Evolutionary conservation across 2,329 filamentous ascomycete species (phyloP), one percentile per base, ranked within the genome.

Genomic region (Aplosporella prunicola): DNA sequence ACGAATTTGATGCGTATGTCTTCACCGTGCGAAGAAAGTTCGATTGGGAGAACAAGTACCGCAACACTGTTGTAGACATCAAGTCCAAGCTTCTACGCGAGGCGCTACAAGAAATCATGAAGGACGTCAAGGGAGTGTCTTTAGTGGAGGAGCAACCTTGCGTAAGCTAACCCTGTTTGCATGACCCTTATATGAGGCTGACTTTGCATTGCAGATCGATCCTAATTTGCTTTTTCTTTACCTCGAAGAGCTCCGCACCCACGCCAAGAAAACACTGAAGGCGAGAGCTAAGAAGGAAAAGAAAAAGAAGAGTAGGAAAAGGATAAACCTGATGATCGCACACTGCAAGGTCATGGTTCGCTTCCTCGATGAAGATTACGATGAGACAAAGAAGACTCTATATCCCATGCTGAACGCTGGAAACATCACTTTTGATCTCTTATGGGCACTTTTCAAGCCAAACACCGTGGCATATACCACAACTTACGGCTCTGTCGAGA

Each of bases 371-470:
- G 75, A 79, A 43, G 88, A 94, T 57, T 94, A 85, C 51, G 74
- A 77, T 1, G 71, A 82, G 13, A 78, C 72, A 22, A 88, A 89
- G 55, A 84, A 86, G 57, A 82, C 80, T 2, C 69, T 94, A 0
- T 80, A 87, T 47, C 82, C 85, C 0, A 76, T 94, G 61, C 67
- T 93, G 2, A 74, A 86, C 45, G 82, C 80, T 20, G 84, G 85
- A 7, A 77, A 86, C 29, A 93, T 93, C 54, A 93, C 85, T 0
- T 94, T 88, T 48, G 85, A 94, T 40, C 70, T 93, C 2, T 66
- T 93, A 1, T 93, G 87, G 87, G 85, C 86, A 0, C 63, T 94
- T 3, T 93, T 82, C 72, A 93, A 91, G 52, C 87, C 87, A 0
- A 83, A 86, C 49, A 86, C 83, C 0, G 73, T 93, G 14, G 80